A percentile compares a stretch with the other conserved stretches of the same genome.
Evolutionary conservation across 352 stramenopile species (phyloP).

Genomic region (Halophytophthora batemanensis): DNA sequence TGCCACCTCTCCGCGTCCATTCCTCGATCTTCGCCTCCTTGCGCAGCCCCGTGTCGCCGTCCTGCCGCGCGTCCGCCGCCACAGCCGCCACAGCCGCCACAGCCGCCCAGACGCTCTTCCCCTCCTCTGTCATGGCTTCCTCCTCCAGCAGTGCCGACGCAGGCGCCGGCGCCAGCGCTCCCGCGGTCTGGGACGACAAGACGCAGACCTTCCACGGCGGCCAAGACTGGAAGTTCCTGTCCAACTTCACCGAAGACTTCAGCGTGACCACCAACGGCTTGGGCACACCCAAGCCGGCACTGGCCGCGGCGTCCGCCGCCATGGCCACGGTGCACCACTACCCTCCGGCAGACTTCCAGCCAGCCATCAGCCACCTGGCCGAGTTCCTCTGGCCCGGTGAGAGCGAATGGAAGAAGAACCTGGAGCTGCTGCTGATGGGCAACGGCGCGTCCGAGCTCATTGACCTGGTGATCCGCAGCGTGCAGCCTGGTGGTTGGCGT

Average conservation of each 20-base stretch:
- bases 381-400: slow-evolving; percentile 79
- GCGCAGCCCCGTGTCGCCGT: too few relatives aligned
- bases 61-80: too few relatives aligned
- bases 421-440: slow-evolving; percentile 75
- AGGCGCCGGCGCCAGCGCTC: slow-evolving; percentile 8
- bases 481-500: slow-evolving; percentile 65
- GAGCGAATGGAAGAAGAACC: slow-evolving; percentile 39
- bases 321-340: slow-evolving; percentile 88
- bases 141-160: neutral
- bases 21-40: too few relatives aligned
- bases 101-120: too few relatives aligned
- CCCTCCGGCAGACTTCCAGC: slow-evolving; percentile 88
- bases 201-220: slow-evolving; percentile 91
- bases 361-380: slow-evolving; percentile 83
- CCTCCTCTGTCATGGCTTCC: neutral
- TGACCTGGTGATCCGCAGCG: slow-evolving; percentile 86
- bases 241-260: slow-evolving; percentile 89
- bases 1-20: too few relatives aligned
- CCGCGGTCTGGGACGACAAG: slow-evolving; percentile 67
- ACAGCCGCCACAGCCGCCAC: too few relatives aligned
- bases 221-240: slow-evolving; percentile 90
- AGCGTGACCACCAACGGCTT: slow-evolving; percentile 89
- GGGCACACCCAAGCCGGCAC: slow-evolving; percentile 68
- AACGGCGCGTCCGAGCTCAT: slow-evolving; percentile 86
- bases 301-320: slow-evolving; percentile 63